Base-by-base conservation (phyloP, 73 alveolate genomes). In the Tetrahymena malaccensis region DNA sequence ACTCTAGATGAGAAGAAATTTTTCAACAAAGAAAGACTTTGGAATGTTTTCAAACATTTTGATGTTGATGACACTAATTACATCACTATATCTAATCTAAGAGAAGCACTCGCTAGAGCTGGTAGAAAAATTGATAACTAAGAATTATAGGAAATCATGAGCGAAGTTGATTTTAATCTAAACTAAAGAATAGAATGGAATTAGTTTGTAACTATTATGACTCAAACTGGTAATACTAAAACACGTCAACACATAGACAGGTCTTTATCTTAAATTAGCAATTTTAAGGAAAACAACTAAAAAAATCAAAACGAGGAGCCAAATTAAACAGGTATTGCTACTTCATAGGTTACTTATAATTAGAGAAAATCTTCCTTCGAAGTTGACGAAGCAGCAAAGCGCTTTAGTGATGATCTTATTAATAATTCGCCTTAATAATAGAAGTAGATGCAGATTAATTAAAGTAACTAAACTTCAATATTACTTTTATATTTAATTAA, bases 11-110 rank as follows among this genome's bases (percentile, higher is more conserved):
- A 94, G 22, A 94, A 96, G 35, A 94, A 93, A 44, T 57, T 94
- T 85, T 85, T 95, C 38, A 94, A 58, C 55, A 94, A 58, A 85
- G 97, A 96, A 38, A 94, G 97, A 55, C 50, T 96, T 50, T 94
- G 95, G 94, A 37, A 95, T 43, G 94, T 94, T 35, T 96, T 96
- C 55, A 96, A 95, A 25, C 94, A 94, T 57, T 95, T 96, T 85
- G 97, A 96, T 31, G 50, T 38, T 19, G 97, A 96, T 85, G 94
- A 94, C 70, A 95, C 93, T 43, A 50, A 95, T 17, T 95, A 70
- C 93, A 95, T 95, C 35, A 89, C 95, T 0, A 95, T 95, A 13
- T 55, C 70, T 25, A 93, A 95, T 93, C 35, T 95, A 10, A 85
- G 94, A 11, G 84, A 93, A 89, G 95, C 95, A 22, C 93, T 95